These are phyloP conservation scores for Henningerozyma blattae DNA, from an alignment of 805 yeast genomes.

Conservation along the genomic window DNA sequence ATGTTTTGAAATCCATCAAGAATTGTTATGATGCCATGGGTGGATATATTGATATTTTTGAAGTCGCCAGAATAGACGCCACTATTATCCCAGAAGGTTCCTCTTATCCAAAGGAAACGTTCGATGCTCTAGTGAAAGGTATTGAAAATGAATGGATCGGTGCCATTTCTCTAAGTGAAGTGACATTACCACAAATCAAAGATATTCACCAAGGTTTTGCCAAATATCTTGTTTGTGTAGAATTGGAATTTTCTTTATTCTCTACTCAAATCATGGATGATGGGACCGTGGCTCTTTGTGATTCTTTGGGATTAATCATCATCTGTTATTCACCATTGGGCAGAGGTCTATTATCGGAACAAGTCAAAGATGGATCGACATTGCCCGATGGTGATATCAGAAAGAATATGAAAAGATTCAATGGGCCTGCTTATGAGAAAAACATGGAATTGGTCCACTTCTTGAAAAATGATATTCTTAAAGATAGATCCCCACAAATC, in stretches of 20 bases:
- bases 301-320: conserved; percentile 49
- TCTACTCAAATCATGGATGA: conserved; percentile 48
- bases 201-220: conserved; percentile 41
- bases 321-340: conserved; percentile 79
- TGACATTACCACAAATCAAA: conserved; percentile 44
- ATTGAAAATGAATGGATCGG: conserved; percentile 57
- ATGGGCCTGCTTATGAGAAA: conserved; percentile 39
- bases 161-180: conserved; percentile 68
- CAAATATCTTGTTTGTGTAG: conserved; percentile 53
- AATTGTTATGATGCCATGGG: conserved; percentile 29
- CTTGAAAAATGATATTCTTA: conserved; percentile 33
- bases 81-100: conserved; percentile 13
- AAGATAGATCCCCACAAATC: conserved; percentile 37
- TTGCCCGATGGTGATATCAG: conserved; percentile 49
- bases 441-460: conserved; percentile 40
- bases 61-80: conserved; percentile 60
- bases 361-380: conserved; percentile 32
- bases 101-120: conserved; percentile 37
- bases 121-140: conserved; percentile 42
- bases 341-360: conserved; percentile 66
- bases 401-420: conserved; percentile 41
- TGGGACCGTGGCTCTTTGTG: conserved; percentile 51
- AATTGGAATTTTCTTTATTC: conserved; percentile 68
- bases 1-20: conserved; percentile 37
- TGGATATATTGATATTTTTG: conserved; percentile 47